phyloP scores from a whole-genome alignment of 108 stramenopile genomes.

The Cyclotella baltica region DNA sequence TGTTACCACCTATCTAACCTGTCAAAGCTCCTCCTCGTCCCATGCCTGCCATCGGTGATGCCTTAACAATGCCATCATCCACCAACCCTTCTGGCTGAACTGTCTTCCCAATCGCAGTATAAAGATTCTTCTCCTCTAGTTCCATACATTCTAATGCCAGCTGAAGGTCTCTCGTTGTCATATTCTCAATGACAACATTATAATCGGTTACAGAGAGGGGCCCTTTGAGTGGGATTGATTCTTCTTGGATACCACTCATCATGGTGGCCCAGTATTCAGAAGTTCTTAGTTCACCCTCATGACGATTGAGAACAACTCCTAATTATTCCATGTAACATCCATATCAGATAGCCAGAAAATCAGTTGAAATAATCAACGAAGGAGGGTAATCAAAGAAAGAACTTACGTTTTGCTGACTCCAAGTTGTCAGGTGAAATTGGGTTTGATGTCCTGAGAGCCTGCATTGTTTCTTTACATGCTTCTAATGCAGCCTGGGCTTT shows the following conservation, averaged over 20 bases:
- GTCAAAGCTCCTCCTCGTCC: constrained; percentile 85
- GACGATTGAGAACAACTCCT: constrained; percentile 90
- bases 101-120: constrained; percentile 87
- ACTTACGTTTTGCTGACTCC: constrained; percentile 90
- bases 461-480: constrained; percentile 94
- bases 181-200: constrained; percentile 86
- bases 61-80: constrained; percentile 75
- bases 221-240: constrained; percentile 91
- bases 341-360: not conserved
- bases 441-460: constrained; percentile 68
- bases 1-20: constrained; percentile 29
- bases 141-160: constrained; percentile 81
- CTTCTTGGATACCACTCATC: constrained; percentile 95
- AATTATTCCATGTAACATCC: not conserved
- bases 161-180: constrained; percentile 90
- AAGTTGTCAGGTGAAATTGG: constrained; percentile 93
- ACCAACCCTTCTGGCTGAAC: constrained; percentile 74
- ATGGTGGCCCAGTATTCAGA: constrained; percentile 92
- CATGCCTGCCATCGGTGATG: constrained; percentile 87
- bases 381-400: not conserved
- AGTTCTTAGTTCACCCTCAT: constrained; percentile 90
- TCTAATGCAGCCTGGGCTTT: constrained; percentile 93
- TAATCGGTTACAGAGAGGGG: constrained; percentile 92
- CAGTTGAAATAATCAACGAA: not conserved
- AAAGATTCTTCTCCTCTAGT: constrained; percentile 79